Percentiles rank a stretch among this genome's conserved stretches.
Evolutionary conservation across 208 protist species (phyloP).

Genomic region (Crithidia brevicula): DNA sequence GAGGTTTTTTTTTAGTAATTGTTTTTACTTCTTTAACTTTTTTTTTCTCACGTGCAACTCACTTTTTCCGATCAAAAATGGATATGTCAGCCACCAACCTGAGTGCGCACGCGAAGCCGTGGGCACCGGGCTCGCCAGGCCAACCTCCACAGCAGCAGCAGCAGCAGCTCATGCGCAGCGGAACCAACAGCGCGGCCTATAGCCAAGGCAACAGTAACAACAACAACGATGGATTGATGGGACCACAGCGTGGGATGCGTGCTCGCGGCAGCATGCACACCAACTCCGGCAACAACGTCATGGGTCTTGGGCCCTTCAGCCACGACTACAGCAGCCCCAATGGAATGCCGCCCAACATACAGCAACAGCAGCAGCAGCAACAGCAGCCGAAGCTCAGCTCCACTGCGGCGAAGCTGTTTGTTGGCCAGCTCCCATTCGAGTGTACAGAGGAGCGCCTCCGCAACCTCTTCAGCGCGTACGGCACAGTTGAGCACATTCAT

Average conservation of each 20-base stretch:
- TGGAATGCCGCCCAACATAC: slow-evolving; percentile 19
- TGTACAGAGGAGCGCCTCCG: slow-evolving; percentile 82
- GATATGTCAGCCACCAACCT: slow-evolving; percentile 44
- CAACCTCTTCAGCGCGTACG: slow-evolving; percentile 87
- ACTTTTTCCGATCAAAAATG: slow-evolving; percentile 14
- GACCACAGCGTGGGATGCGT: slow-evolving; percentile 11
- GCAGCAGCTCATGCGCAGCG: slow-evolving; percentile 24
- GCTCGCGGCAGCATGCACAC: slow-evolving; percentile 17
- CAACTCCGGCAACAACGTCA: slow-evolving; percentile 32
- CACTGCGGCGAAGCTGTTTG: slow-evolving; percentile 78
- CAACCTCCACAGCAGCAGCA: slow-evolving; percentile 12
- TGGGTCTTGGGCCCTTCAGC: slow-evolving; percentile 8
- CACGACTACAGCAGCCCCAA: slow-evolving; percentile 19
- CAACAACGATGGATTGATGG: slow-evolving; percentile 22
- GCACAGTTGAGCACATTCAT: slow-evolving; percentile 86
- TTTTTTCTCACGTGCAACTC: too few species aligned
- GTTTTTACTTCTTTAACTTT: too few species aligned
- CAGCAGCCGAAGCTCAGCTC: slow-evolving; percentile 47
- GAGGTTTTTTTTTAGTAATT: too few species aligned
- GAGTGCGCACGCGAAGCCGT: slow-evolving; percentile 63
- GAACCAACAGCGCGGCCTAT: slow-evolving; percentile 7
- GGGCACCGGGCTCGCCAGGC: slow-evolving; percentile 40
- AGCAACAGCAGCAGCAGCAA: slow-evolving; percentile 33
- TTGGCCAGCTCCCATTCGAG: slow-evolving; percentile 88
- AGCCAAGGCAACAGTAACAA: slow-evolving; percentile 21